Evolutionary conservation across 1,139 yeast species (phyloP).

Genomic region (Candida sanyaensis): DNA sequence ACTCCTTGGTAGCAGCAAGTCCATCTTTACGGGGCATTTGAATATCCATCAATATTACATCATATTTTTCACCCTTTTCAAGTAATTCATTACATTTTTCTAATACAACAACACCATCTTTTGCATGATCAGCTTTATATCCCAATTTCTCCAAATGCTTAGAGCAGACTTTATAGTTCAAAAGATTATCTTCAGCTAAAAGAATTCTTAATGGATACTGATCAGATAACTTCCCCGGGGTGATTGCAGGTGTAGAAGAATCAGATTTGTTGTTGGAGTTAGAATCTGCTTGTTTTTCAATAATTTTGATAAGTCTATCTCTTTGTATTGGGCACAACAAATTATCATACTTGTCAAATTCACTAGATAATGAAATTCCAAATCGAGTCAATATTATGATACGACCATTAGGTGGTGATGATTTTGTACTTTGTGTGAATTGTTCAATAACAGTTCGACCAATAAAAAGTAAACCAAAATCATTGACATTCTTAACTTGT

Average conservation of each 20-base stretch:
- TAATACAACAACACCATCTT: conserved; percentile 52
- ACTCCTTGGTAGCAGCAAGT: conserved; percentile 42
- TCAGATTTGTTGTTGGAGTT: not conserved
- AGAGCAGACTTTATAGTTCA: conserved; percentile 52
- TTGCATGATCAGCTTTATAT: conserved; percentile 55
- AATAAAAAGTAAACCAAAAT: conserved; percentile 18
- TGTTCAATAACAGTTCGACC: conserved; percentile 20
- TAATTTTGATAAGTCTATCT: conserved; percentile 22
- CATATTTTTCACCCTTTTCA: conserved; percentile 38
- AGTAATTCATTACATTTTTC: conserved; percentile 32
- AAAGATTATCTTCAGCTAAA: conserved; percentile 55
- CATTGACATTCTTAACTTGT: not conserved
- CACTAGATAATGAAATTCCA: conserved; percentile 29
- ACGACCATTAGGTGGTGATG: not conserved
- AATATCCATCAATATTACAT: conserved; percentile 54
- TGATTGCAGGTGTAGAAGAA: not conserved
- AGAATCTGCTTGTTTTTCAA: not conserved
- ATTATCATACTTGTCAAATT: conserved; percentile 25
- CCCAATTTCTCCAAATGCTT: conserved; percentile 56
- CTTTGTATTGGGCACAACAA: conserved; percentile 39
- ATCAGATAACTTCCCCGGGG: conserved; percentile 20
- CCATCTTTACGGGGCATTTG: conserved; percentile 60
- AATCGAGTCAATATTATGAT: conserved; percentile 23
- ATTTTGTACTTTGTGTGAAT: conserved; percentile 9
- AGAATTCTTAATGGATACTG: conserved; percentile 46